Evolutionary conservation across 345 rosid species (phyloP).

Genomic region (Hibiscus mutabilis): DNA sequence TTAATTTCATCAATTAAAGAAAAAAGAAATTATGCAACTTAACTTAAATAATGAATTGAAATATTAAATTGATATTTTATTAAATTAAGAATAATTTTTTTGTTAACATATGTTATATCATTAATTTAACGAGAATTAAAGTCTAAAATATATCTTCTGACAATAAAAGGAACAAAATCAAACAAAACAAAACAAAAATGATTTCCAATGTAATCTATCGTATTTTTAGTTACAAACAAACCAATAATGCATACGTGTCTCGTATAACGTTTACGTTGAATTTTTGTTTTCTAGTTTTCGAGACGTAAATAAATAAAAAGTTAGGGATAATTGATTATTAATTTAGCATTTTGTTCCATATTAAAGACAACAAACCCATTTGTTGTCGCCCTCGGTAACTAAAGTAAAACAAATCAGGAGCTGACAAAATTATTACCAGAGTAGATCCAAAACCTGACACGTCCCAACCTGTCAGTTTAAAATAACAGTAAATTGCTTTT

Average conservation of each 20-base stretch:
- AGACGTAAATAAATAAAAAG: not conserved
- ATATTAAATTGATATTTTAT: too few relatives aligned
- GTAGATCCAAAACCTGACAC: not conserved
- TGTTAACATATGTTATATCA: too few relatives aligned
- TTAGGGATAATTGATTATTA: not conserved
- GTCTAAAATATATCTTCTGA: too few relatives aligned
- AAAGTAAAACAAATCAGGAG: not conserved
- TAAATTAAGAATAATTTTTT: too few relatives aligned
- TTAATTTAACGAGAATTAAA: too few relatives aligned
- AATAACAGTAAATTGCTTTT: not conserved
- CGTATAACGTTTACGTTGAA: not conserved
- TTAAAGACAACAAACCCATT: not conserved
- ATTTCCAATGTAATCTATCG: too few relatives aligned
- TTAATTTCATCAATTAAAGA: too few relatives aligned
- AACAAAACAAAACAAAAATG: too few relatives aligned
- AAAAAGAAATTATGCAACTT: too few relatives aligned
- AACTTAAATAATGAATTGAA: too few relatives aligned
- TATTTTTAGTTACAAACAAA: too few relatives aligned
- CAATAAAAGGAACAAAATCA: too few relatives aligned
- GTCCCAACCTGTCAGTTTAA: not conserved
- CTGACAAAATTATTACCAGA: not conserved
- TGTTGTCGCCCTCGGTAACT: not conserved
- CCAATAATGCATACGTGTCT: not conserved
- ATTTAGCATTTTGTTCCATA: not conserved
- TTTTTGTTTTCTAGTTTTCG: not conserved